phyloP scores from a whole-genome alignment of 2,329 filamentous ascomycete genomes.

The Parastagonospora nodorum region DNA sequence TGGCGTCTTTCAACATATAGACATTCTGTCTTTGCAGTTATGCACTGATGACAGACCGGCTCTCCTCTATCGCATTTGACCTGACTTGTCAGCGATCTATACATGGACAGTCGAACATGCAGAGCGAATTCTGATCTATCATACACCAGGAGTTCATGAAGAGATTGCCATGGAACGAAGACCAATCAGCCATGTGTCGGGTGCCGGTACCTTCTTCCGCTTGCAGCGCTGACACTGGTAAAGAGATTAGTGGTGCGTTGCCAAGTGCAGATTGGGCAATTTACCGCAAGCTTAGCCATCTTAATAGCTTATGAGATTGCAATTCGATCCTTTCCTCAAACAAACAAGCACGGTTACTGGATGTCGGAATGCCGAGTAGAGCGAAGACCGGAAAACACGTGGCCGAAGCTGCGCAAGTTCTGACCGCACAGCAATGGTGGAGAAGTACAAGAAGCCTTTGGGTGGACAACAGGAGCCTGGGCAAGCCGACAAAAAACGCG shows the following conservation, averaged over 20 bases:
- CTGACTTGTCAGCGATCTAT: conserved; percentile 8
- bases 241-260: not conserved
- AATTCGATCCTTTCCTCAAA: not conserved
- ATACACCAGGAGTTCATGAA: too few species aligned
- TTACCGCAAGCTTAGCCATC: conserved; percentile 15
- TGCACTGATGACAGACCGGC: conserved; percentile 33
- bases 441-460: too few species aligned
- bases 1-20: conserved; percentile 35
- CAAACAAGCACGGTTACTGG: too few species aligned
- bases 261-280: not conserved
- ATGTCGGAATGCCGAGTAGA: too few species aligned
- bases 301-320: too few species aligned
- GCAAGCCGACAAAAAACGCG: too few species aligned
- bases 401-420: too few species aligned
- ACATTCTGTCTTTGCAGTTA: conserved; percentile 28
- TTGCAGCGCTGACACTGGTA: conserved; percentile 17
- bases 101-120: not conserved
- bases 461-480: too few species aligned
- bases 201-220: conserved; percentile 14
- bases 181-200: not conserved
- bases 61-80: conserved; percentile 36
- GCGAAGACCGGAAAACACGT: too few species aligned
- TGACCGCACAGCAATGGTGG: too few species aligned
- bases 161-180: not conserved
- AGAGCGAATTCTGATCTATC: too few species aligned